These are phyloP conservation scores for Wickerhamiella spandovensis DNA, from an alignment of 805 yeast species.

Conservation along the genomic window DNA sequence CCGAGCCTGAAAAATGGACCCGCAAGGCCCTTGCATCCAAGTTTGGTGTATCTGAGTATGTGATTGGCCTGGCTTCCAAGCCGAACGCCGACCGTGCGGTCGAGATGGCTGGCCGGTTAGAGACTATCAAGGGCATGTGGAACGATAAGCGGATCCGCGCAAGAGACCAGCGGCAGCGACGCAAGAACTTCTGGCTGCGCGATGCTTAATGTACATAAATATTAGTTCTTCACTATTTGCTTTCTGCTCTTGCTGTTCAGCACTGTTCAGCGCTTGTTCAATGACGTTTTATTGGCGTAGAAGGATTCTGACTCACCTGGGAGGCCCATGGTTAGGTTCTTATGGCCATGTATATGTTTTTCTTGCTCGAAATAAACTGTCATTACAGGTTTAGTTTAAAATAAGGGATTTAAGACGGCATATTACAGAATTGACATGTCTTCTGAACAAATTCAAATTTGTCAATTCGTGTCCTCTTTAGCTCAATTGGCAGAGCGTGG, in stretches of 20 bases:
- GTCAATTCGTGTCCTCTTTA: conserved; percentile 14
- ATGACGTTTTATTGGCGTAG: too few species aligned
- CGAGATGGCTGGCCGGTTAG: conserved; percentile 37
- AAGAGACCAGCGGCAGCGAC: conserved; percentile 42
- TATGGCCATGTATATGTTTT: too few species aligned
- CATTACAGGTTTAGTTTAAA: too few species aligned
- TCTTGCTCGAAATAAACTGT: too few species aligned
- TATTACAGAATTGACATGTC: neutral
- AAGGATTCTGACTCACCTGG: too few species aligned
- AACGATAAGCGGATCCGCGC: conserved; percentile 34
- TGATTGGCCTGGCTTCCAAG: conserved; percentile 40
- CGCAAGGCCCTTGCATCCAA: conserved; percentile 46
- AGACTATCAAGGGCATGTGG: conserved; percentile 37
- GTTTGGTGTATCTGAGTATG: conserved; percentile 39
- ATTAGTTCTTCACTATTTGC: neutral
- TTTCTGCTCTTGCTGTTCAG: neutral
- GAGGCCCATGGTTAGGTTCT: too few species aligned
- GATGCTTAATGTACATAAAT: conserved; percentile 28
- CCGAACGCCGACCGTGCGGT: conserved; percentile 26
- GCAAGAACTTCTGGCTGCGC: conserved; percentile 52
- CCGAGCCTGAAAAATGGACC: conserved; percentile 52
- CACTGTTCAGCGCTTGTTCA: too few species aligned
- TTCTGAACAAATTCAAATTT: neutral
- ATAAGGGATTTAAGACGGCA: too few species aligned
- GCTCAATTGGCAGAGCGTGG: conserved; percentile 24